Evolutionary conservation across 495 filamentous ascomycete species (phyloP).

Genomic region (Penicillium paxilli): DNA sequence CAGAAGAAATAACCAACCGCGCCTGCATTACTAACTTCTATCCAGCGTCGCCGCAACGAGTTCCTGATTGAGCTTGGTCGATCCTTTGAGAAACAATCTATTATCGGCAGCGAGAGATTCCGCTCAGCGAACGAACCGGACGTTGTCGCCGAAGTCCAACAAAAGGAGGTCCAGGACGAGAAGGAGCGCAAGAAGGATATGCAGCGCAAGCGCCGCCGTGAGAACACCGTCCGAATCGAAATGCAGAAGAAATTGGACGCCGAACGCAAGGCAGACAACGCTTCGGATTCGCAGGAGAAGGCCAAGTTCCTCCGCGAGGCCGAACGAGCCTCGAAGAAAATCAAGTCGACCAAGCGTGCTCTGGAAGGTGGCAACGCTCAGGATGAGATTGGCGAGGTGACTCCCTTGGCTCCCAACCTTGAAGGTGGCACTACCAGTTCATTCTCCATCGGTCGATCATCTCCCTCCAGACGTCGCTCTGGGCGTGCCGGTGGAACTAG

Average conservation of each 20-base stretch:
- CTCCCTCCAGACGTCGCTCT: constrained; percentile 64
- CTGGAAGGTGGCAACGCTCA: constrained; percentile 81
- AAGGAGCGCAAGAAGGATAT: constrained; percentile 99
- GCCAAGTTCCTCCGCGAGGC: constrained; percentile 76
- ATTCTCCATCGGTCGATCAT: constrained; percentile 69
- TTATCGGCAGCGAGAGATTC: constrained; percentile 55
- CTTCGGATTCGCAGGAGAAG: constrained; percentile 76
- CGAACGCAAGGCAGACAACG: constrained; percentile 68
- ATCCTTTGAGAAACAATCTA: constrained; percentile 54
- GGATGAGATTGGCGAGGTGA: constrained; percentile 74
- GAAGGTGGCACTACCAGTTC: constrained; percentile 86
- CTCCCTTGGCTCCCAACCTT: constrained; percentile 75
- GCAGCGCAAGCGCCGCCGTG: constrained; percentile 94
- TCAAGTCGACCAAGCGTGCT: constrained; percentile 76
- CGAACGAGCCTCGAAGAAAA: constrained; percentile 83
- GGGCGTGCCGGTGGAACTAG: constrained; percentile 60
- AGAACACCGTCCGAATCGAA: constrained; percentile 88
- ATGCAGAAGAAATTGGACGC: constrained; percentile 84
- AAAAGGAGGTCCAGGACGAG: constrained; percentile 86
- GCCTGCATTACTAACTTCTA: constrained; percentile 27
- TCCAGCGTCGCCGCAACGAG: constrained; percentile 56
- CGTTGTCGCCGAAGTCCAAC: constrained; percentile 81
- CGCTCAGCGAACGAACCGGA: constrained; percentile 58
- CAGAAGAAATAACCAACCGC: not conserved
- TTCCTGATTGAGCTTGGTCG: constrained; percentile 49